These are phyloP conservation scores for Vinca major DNA, from an alignment of 305 asterid genomes.

Conservation along the genomic window DNA sequence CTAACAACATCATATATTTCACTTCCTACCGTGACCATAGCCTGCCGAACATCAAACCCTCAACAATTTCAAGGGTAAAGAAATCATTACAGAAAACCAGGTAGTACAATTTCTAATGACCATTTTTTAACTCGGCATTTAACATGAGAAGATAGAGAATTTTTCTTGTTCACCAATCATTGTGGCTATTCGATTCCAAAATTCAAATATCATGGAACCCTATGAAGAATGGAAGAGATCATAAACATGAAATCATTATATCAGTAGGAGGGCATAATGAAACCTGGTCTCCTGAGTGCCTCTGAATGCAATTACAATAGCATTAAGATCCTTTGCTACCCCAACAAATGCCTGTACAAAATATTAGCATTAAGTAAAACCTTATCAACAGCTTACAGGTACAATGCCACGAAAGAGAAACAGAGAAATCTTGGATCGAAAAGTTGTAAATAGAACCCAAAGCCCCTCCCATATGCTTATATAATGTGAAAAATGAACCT, in stretches of 20 bases:
- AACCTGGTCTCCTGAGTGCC: slow-evolving; percentile 94
- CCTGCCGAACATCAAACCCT: background rate
- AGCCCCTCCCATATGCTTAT: background rate
- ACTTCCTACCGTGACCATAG: background rate
- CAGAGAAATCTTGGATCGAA: background rate
- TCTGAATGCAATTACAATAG: slow-evolving; percentile 81
- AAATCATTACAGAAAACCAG: background rate
- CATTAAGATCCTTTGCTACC: slow-evolving; percentile 66
- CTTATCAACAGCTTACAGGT: slow-evolving; percentile 9
- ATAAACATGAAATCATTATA: background rate
- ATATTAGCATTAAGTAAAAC: slow-evolving; percentile 14
- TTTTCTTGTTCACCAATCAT: background rate
- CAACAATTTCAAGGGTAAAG: background rate
- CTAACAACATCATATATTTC: background rate
- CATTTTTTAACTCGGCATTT: too few relatives aligned
- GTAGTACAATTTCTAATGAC: too few relatives aligned
- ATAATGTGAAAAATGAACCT: slow-evolving; percentile 34
- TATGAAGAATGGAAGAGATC: background rate
- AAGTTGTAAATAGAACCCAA: background rate
- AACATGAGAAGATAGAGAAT: background rate
- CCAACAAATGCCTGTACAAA: slow-evolving; percentile 83
- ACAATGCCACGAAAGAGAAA: slow-evolving; percentile 5
- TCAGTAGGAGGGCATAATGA: slow-evolving; percentile 12
- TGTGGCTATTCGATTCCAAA: background rate
- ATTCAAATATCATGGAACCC: background rate